Evolutionary conservation across 1,284 basidiomycete genomes (phyloP), one percentile per base, ranked within the genome.

Genomic region (Ustilago hordei): DNA sequence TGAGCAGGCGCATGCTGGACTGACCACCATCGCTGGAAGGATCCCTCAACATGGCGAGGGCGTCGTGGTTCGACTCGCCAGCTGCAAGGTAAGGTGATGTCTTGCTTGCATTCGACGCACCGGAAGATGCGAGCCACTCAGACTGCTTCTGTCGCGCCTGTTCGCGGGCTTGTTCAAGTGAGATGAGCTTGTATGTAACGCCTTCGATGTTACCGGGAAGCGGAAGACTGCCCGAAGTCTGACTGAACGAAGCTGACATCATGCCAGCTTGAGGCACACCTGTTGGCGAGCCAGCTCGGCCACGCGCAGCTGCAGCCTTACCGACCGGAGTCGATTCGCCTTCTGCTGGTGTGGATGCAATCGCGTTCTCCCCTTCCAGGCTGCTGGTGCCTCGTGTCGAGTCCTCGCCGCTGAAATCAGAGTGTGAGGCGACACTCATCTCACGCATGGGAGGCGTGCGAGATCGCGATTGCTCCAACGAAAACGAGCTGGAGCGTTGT

Each of bases 181-280:
- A 79, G 60, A 83, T 83, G 53, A 83, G 79, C 66, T 82, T 81
- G 78, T 83, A 83, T 3, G 75, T 73, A 15, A 81, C 80, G 13
- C 81, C 80, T 39, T 80, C 78, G 36, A 76, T 73, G 41, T 61
- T 65, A 53, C 79, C 76, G 15, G 78, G 70, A 13, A 76, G 47
- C n/a, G 74, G 69, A 13, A 71, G 58, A 35, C 64, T 68, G 48
- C 68, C 64, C 5, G 73, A 75, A 4, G 64, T 63, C 53, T 61
- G 75, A 53, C 63, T 73, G 2, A 50, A 70, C 2, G 75, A 74
- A 12, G 53, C 36, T 2, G 71, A 64, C 48, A 64, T 59, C 47
- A 48, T 45, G 32, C 60, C 64, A 19, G 47, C 61, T 3, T 52
- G 67, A 2, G 41, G 17, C 2, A 50, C 52, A 6, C 28, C 36